Percentiles rank a stretch among this genome's conserved stretches.
Conservation (phyloP, 108 stramenopile species). For the Craspedostauros australis region DNA sequence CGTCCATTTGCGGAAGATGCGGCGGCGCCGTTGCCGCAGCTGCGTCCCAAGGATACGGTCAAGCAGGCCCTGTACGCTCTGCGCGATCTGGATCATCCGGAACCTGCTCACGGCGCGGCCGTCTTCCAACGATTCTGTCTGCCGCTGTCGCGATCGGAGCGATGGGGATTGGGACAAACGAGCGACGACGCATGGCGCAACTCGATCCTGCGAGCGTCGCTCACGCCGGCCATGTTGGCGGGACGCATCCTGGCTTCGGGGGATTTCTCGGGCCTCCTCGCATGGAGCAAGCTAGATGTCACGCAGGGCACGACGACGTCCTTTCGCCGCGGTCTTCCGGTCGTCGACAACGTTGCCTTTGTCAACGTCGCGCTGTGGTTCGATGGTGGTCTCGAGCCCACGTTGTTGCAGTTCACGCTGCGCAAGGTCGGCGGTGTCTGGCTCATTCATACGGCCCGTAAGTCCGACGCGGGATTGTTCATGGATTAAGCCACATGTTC, state of each 20-base stretch:
- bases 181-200: constrained; percentile 21
- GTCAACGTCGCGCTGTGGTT: constrained; percentile 46
- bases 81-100: constrained; percentile 29
- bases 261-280: constrained; percentile 27
- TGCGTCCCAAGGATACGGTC: constrained; percentile 28
- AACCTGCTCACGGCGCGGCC: constrained; percentile 37
- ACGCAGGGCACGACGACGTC: constrained; percentile 18
- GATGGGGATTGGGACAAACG: constrained; percentile 15
- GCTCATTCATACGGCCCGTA: constrained; percentile 34
- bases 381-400: constrained; percentile 23
- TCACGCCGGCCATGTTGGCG: constrained; percentile 43
- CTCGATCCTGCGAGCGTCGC: constrained; percentile 24
- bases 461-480: no score
- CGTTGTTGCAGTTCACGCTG: constrained; percentile 30
- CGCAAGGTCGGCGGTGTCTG: constrained; percentile 28
- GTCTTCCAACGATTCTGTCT: constrained; percentile 33
- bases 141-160: constrained; percentile 29
- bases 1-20: constrained; percentile 36
- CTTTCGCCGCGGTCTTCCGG: neutral
- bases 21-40: constrained; percentile 30
- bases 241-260: constrained; percentile 25
- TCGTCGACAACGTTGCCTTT: constrained; percentile 17
- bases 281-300: constrained; percentile 33
- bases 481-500: no score
- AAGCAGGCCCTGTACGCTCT: constrained; percentile 21